Evolutionary conservation across 2,329 filamentous ascomycete species (phyloP).

Genomic region (Pyricularia grisea): DNA sequence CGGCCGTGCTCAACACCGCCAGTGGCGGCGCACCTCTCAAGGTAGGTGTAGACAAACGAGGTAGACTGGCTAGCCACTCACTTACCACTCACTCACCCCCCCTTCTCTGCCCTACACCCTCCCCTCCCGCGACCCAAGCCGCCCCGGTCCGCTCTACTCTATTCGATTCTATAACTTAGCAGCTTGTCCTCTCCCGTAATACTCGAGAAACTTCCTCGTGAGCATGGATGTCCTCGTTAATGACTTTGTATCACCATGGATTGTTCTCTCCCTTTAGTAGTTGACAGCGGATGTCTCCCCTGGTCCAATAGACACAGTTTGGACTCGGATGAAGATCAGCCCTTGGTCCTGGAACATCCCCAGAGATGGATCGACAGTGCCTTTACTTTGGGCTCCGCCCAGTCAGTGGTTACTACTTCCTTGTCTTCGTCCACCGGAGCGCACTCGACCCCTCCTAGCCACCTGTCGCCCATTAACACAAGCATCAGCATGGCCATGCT

Average conservation of each 20-base stretch:
- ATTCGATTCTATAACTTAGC: neutral
- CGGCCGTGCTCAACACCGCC: neutral
- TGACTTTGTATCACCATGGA: conserved; percentile 36
- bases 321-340: conserved; percentile 31
- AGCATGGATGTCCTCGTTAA: conserved; percentile 29
- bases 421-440: conserved; percentile 7
- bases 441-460: conserved; percentile 28
- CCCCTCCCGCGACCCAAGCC: neutral
- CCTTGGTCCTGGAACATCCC: conserved; percentile 22
- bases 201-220: conserved; percentile 10
- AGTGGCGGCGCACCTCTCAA: neutral
- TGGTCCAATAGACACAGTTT: conserved; percentile 38
- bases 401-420: conserved; percentile 10
- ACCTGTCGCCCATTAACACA: conserved; percentile 44
- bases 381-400: conserved; percentile 21
- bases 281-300: conserved; percentile 30
- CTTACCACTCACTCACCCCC: neutral
- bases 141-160: neutral
- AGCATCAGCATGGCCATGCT: conserved; percentile 29
- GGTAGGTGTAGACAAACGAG: neutral
- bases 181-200: neutral
- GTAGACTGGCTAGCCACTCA: neutral
- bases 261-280: conserved; percentile 28
- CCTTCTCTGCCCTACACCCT: neutral
- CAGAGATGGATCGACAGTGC: conserved; percentile 24